These are phyloP conservation scores for Musa schizocarpa DNA, from an alignment of 176 grass and related monocot genomes.

Conservation along the genomic window DNA sequence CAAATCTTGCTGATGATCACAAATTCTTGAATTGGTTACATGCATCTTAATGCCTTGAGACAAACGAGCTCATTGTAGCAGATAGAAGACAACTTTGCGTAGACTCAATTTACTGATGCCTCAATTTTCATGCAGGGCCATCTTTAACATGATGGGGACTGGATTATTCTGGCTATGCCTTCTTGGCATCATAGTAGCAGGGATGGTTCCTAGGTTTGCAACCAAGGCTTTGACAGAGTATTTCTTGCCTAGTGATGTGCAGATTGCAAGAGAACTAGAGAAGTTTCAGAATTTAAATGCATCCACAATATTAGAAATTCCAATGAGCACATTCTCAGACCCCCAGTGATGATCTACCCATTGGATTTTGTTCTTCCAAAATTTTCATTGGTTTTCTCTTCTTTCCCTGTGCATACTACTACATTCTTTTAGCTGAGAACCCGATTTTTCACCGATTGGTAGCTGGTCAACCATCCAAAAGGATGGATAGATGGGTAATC, in stretches of 20 bases:
- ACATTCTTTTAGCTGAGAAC: slow-evolving; percentile 65
- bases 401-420: slow-evolving; percentile 42
- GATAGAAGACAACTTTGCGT: neutral
- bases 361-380: slow-evolving; percentile 37
- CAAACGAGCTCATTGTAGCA: neutral
- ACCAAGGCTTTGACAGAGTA: slow-evolving; percentile 1
- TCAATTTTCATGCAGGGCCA: slow-evolving; percentile 11
- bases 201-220: neutral
- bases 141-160: slow-evolving; percentile 6
- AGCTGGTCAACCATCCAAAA: slow-evolving; percentile 32
- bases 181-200: slow-evolving; percentile 2
- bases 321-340: slow-evolving; percentile 44
- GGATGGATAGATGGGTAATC: neutral
- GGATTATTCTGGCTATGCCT: slow-evolving; percentile 4
- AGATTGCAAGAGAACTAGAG: slow-evolving; percentile 85
- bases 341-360: slow-evolving; percentile 14
- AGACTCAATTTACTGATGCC: neutral
- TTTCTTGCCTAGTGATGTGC: slow-evolving; percentile 14
- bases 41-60: too few relatives aligned
- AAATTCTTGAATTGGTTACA: too few relatives aligned
- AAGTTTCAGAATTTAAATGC: slow-evolving; percentile 41
- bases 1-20: too few relatives aligned
- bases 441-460: slow-evolving; percentile 36
- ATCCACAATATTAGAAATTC: slow-evolving; percentile 43
- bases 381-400: slow-evolving; percentile 41